Base-by-base conservation (phyloP, 139 green algal species). In the Chlamydomonas incerta region DNA sequence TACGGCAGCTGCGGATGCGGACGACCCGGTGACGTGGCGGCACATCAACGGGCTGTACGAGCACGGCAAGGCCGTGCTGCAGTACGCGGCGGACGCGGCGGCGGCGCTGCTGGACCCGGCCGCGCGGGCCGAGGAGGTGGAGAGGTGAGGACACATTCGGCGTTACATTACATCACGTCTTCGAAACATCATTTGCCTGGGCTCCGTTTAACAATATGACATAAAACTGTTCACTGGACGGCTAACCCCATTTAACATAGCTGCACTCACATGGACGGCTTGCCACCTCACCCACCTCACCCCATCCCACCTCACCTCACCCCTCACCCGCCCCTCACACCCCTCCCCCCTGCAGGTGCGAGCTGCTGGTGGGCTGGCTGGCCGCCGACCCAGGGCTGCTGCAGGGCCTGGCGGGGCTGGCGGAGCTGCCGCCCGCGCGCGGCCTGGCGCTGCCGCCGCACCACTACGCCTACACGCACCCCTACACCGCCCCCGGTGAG, bases 31-130 rank as follows among this genome's bases (percentile, higher is more conserved):
- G 35, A 72, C 75, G 37, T 82, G 75, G 75, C 75, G 75, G 14
- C 75, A 82, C 60, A 62, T 82, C 35, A 72, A 72, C 26, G 76
- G 76, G 23, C 46, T 83, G 76, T 83, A 74, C 76, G 76, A 83
- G 76, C 62, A 65, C 37, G 76, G 76, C 41, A 63, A 50, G 29
- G 31, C 29, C 6, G 63, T 83, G 20, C 62, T 83, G 62, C 76
- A 83, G 76, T 83, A 69, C 60, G 76, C 76, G 20, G 76, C 76
- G 9, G 76, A 83, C 41, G 76, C 63, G n/a, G 76, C 76, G 62
- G 41, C 41, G 63, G 62, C 31, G 31, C 31, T 83, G 76, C 63
- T 83, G 62, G 76, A 83, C 37, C 17, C 62, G 62, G 29, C 34
- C 21, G 47, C 46, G 2, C 76, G 63, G 1, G 76, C 14, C 29